Percentiles rank a stretch among this genome's conserved stretches.
These are phyloP conservation scores for Phytopythium ostracodes DNA, from an alignment of 352 stramenopile genomes.

Conservation along the genomic window DNA sequence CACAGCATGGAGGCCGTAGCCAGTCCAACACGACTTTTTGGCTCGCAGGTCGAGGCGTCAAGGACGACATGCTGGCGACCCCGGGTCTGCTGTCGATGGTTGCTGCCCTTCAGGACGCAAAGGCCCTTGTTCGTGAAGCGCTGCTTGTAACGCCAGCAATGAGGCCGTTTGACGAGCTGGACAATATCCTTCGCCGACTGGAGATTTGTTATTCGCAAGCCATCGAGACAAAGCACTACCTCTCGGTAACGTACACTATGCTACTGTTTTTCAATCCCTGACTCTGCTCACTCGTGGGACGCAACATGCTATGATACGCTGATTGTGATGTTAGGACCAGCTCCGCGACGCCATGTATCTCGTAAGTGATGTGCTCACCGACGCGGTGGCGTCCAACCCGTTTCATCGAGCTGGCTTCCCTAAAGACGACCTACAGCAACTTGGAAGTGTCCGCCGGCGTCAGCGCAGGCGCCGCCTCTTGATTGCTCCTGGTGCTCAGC, in stretches of 20 bases:
- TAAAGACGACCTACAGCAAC: slow-evolving; percentile 15
- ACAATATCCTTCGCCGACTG: slow-evolving; percentile 16
- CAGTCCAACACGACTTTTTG: not conserved
- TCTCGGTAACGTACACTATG: slow-evolving; percentile 20
- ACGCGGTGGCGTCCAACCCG: slow-evolving; percentile 40
- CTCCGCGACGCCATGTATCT: slow-evolving; percentile 32
- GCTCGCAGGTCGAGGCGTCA: not conserved
- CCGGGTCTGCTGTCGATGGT: slow-evolving; percentile 24
- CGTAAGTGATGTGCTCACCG: slow-evolving; percentile 39
- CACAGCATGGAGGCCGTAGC: not conserved
- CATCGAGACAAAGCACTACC: slow-evolving; percentile 14
- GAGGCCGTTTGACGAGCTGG: slow-evolving; percentile 21
- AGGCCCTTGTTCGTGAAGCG: slow-evolving; percentile 17
- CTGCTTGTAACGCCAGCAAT: slow-evolving; percentile 31
- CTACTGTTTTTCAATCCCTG: not conserved
- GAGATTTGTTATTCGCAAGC: slow-evolving; percentile 25
- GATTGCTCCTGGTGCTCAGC: slow-evolving; percentile 22
- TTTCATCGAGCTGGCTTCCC: slow-evolving; percentile 22
- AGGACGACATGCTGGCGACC: slow-evolving; percentile 16
- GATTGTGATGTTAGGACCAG: slow-evolving; percentile 15
- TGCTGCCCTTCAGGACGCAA: slow-evolving; percentile 18
- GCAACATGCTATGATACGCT: not conserved
- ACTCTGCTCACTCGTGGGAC: not conserved
- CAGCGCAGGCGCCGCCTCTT: slow-evolving; percentile 33
- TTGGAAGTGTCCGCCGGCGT: slow-evolving; percentile 24